phyloP scores from a whole-genome alignment of 352 stramenopile species.

The Pelagophyceae sp. region DNA sequence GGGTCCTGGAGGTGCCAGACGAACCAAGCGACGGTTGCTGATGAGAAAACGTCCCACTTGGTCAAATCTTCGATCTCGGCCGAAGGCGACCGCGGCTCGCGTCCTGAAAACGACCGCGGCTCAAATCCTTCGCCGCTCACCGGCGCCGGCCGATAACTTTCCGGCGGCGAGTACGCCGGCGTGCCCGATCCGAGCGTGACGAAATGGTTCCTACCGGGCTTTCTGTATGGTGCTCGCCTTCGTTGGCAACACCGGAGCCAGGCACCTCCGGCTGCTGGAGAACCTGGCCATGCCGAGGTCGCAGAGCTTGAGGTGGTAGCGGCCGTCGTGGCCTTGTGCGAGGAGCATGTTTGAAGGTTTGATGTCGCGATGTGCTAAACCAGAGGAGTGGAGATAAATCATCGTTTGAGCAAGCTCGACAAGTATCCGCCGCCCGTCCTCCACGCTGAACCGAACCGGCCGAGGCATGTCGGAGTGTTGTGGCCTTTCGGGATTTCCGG shows the following conservation, averaged over 20 bases:
- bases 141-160: background rate
- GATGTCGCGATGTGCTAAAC: conserved; percentile 60
- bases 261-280: background rate
- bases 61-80: background rate
- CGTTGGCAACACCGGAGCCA: no score
- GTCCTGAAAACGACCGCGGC: background rate
- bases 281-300: background rate
- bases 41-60: conserved; percentile 2
- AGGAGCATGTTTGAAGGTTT: conserved; percentile 25
- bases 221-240: no score
- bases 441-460: background rate
- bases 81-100: background rate
- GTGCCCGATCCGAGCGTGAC: background rate
- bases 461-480: no score
- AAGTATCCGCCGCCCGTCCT: background rate
- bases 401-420: conserved; percentile 30
- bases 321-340: background rate
- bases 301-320: conserved; percentile 10
- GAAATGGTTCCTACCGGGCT: background rate
- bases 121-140: no score
- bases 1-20: background rate
- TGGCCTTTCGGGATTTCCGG: no score
- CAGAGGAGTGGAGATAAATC: conserved; percentile 55
- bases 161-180: background rate
- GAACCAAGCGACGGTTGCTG: background rate